phyloP scores from a whole-genome alignment of 257 asterid genomes.

The Solanum paucissectum region DNA sequence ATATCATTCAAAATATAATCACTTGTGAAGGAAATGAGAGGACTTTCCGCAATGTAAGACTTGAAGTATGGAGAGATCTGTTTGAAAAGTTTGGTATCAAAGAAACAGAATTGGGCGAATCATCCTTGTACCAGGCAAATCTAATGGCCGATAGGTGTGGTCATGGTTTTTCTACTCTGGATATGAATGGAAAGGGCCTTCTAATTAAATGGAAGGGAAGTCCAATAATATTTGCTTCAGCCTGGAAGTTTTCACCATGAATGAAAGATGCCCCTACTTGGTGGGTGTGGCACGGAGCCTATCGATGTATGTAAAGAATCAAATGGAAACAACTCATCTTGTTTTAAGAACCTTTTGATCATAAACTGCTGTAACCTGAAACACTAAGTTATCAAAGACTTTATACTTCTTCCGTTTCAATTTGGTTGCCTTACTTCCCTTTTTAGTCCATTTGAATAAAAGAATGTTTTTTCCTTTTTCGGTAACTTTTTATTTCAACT shows the following conservation, averaged over 20 bases:
- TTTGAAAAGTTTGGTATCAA: slow-evolving; percentile 14
- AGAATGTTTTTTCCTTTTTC: not conserved
- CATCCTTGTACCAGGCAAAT: slow-evolving; percentile 22
- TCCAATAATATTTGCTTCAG: slow-evolving; percentile 6
- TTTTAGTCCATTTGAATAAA: not conserved
- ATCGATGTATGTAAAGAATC: not conserved
- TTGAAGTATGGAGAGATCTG: slow-evolving; percentile 27
- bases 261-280: not conserved
- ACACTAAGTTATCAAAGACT: not conserved
- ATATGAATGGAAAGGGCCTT: not conserved
- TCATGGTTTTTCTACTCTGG: not conserved
- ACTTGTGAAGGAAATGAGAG: slow-evolving; percentile 6
- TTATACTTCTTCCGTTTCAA: not conserved
- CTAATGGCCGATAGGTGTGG: not conserved
- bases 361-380: not conserved
- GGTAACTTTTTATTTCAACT: not conserved
- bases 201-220: not conserved
- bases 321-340: not conserved
- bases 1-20: slow-evolving; percentile 1
- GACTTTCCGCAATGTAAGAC: slow-evolving; percentile 1
- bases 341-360: not conserved
- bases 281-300: not conserved
- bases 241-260: not conserved
- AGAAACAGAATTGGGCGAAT: slow-evolving; percentile 21
- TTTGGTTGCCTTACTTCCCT: not conserved